phyloP scores from a whole-genome alignment of 2,329 filamentous ascomycete species.

The Ophiosphaerella herpotricha region DNA sequence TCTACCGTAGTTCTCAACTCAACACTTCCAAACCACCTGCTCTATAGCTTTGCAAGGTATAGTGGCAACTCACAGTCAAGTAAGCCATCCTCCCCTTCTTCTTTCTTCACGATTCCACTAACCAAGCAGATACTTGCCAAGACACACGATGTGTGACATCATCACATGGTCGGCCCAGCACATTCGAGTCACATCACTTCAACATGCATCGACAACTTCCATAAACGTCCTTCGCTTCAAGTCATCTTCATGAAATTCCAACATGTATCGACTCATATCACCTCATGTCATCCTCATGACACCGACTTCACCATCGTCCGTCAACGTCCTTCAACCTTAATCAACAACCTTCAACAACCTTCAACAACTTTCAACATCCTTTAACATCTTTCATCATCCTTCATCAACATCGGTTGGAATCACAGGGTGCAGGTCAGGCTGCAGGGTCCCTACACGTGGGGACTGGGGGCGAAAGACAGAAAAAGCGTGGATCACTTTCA shows the following conservation, averaged over 20 bases:
- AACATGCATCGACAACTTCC: neutral
- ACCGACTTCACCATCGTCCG: neutral
- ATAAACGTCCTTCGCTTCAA: neutral
- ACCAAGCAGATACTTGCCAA: too few species aligned
- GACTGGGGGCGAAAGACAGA: slow-evolving; percentile 4
- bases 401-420: neutral
- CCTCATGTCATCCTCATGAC: neutral
- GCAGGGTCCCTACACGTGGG: slow-evolving; percentile 2
- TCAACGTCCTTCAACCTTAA: neutral
- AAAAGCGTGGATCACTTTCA: slow-evolving; percentile 5
- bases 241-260: slow-evolving; percentile 5
- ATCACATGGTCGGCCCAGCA: neutral
- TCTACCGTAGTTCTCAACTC: neutral
- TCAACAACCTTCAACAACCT: neutral
- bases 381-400: too few species aligned
- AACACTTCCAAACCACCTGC: too few species aligned
- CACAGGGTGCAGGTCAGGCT: slow-evolving; percentile 7
- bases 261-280: neutral
- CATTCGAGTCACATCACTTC: slow-evolving; percentile 6
- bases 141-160: too few species aligned
- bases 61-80: neutral
- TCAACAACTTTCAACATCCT: neutral
- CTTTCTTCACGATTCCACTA: too few species aligned
- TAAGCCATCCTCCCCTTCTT: neutral
- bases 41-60: too few species aligned